A percentile compares a stretch with the other conserved stretches of the same genome.
These are phyloP conservation scores for Penicillium macrosclerotiorum DNA, from an alignment of 495 filamentous ascomycete genomes.

Conservation along the genomic window DNA sequence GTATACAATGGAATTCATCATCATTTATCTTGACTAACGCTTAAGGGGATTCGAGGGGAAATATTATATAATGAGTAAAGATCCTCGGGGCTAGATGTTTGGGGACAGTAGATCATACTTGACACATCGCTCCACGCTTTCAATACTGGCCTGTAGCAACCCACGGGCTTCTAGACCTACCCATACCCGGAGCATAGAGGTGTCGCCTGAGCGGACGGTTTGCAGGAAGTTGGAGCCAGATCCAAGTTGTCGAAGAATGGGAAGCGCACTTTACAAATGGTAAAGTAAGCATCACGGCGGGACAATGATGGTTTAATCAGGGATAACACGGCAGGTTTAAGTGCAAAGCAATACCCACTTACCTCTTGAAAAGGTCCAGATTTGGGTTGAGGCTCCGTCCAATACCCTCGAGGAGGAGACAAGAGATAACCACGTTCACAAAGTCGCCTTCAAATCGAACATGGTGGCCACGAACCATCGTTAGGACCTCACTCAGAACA, in stretches of 20 bases:
- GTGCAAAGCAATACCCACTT: slow-evolving; percentile 16
- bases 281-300: slow-evolving; percentile 1
- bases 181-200: slow-evolving; percentile 94
- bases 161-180: slow-evolving; percentile 83
- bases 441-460: slow-evolving; percentile 97
- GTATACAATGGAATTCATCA: too few relatives aligned
- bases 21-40: too few relatives aligned
- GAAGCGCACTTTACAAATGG: slow-evolving; percentile 63
- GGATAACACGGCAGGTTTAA: too few relatives aligned
- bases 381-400: slow-evolving; percentile 82
- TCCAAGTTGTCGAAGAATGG: slow-evolving; percentile 86
- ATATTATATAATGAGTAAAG: slow-evolving; percentile 7
- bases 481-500: slow-evolving; percentile 82
- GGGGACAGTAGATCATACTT: slow-evolving; percentile 80
- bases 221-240: slow-evolving; percentile 53
- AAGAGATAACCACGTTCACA: slow-evolving; percentile 96
- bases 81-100: slow-evolving; percentile 67
- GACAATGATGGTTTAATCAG: too few relatives aligned
- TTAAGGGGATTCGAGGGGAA: too few relatives aligned
- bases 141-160: slow-evolving; percentile 82
- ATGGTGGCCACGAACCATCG: slow-evolving; percentile 91
- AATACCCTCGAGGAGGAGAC: slow-evolving; percentile 91
- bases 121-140: slow-evolving; percentile 83
- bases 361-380: slow-evolving; percentile 84
- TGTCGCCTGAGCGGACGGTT: slow-evolving; percentile 64